Evolutionary conservation across 306 rosid species (phyloP).

Genomic region (Casuarina cunninghamiana): DNA sequence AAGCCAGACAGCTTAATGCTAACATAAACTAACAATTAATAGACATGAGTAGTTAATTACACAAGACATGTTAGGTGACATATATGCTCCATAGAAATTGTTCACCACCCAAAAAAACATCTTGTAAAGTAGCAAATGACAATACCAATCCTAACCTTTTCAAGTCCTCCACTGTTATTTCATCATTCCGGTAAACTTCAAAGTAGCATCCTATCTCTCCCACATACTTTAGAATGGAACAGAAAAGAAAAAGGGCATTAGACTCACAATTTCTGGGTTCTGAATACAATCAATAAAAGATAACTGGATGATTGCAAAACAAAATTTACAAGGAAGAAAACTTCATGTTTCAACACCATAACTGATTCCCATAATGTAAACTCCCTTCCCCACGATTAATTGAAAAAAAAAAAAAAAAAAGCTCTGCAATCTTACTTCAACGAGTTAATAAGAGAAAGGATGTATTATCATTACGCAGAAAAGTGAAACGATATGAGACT

Average conservation of each 20-base stretch:
- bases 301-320: background rate
- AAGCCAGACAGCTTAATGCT: background rate
- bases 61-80: constrained; percentile 5
- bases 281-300: constrained; percentile 7
- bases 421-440: background rate
- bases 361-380: constrained; percentile 2
- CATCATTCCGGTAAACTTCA: constrained; percentile 93
- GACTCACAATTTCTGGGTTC: constrained; percentile 3
- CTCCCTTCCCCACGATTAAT: background rate
- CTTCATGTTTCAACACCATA: no score
- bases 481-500: background rate
- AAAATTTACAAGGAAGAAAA: background rate
- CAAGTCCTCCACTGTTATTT: constrained; percentile 74
- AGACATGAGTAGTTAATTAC: background rate
- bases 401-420: background rate
- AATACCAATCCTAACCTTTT: constrained; percentile 43
- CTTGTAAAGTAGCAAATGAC: background rate
- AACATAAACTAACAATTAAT: no score
- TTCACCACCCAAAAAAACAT: constrained; percentile 16
- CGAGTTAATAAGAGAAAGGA: background rate
- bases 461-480: background rate
- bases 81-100: constrained; percentile 9
- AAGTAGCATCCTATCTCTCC: constrained; percentile 79
- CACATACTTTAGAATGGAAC: constrained; percentile 61
- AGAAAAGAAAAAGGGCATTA: constrained; percentile 13